Percentiles rank a stretch among this genome's conserved stretches.
phyloP scores from a whole-genome alignment of 2,329 filamentous ascomycete species.

The Talaromyces amestolkiae region DNA sequence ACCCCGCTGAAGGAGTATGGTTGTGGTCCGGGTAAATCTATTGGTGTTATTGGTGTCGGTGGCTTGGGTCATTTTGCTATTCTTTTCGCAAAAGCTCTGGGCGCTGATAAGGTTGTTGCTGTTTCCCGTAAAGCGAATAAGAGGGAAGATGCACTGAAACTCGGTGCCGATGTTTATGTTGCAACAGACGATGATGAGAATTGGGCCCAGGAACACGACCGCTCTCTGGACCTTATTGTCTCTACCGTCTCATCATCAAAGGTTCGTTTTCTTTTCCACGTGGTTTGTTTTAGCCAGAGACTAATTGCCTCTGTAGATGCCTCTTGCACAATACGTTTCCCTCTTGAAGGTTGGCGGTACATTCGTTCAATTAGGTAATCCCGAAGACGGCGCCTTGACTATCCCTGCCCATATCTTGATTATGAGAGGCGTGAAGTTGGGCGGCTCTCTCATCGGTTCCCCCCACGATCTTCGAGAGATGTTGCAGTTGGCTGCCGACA shows the following conservation, averaged over 20 bases:
- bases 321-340: constrained; percentile 59
- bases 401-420: constrained; percentile 60
- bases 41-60: constrained; percentile 71
- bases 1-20: constrained; percentile 66
- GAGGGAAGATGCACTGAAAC: constrained; percentile 51
- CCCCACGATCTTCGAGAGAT: constrained; percentile 45
- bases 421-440: constrained; percentile 49
- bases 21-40: constrained; percentile 67
- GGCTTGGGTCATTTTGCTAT: constrained; percentile 49
- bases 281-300: neutral
- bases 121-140: constrained; percentile 55
- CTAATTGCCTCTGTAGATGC: constrained; percentile 48
- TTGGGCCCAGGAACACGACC: constrained; percentile 51
- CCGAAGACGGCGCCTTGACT: constrained; percentile 56
- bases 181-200: constrained; percentile 56
- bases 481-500: constrained; percentile 43
- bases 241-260: constrained; percentile 57
- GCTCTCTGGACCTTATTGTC: constrained; percentile 56
- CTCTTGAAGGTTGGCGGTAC: constrained; percentile 59
- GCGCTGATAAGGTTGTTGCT: constrained; percentile 61
- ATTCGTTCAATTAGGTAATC: constrained; percentile 65
- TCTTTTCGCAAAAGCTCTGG: constrained; percentile 62
- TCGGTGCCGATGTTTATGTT: constrained; percentile 58
- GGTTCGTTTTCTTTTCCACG: constrained; percentile 23
- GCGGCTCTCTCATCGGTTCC: constrained; percentile 46